Evolutionary conservation across 768 basidiomycete species (phyloP).

Genomic region (Amanita molliuscula): DNA sequence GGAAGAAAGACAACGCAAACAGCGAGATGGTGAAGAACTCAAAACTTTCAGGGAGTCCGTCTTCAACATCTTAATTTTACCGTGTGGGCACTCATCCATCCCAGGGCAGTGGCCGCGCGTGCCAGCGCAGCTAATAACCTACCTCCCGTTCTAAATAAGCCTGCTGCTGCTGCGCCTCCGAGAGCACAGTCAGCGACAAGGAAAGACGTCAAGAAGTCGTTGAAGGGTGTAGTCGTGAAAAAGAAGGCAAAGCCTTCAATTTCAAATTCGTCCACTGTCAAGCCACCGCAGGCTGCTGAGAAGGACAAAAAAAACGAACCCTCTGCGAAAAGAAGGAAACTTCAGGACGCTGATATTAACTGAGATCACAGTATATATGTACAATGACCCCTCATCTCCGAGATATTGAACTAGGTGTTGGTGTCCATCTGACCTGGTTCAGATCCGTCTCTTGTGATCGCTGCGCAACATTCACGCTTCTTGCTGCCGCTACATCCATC

Average conservation of each 20-base stretch:
- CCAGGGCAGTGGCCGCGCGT: slow-evolving; percentile 60
- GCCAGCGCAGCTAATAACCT: slow-evolving; percentile 36
- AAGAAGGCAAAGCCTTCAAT: slow-evolving; percentile 46
- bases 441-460: slow-evolving; percentile 50
- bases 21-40: slow-evolving; percentile 72
- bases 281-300: slow-evolving; percentile 11
- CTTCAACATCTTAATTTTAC: slow-evolving; percentile 1
- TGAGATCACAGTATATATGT: not conserved
- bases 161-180: slow-evolving; percentile 22
- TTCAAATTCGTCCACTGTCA: slow-evolving; percentile 7
- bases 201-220: slow-evolving; percentile 54
- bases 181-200: slow-evolving; percentile 28
- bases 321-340: slow-evolving; percentile 8
- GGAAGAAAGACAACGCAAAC: slow-evolving; percentile 66
- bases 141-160: slow-evolving; percentile 25
- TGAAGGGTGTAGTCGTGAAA: slow-evolving; percentile 78
- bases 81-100: slow-evolving; percentile 4
- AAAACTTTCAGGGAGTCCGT: slow-evolving; percentile 68
- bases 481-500: slow-evolving; percentile 48
- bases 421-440: slow-evolving; percentile 67
- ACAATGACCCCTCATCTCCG: slow-evolving; percentile 19
- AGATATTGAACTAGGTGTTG: slow-evolving; percentile 42
- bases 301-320: slow-evolving; percentile 10
- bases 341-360: not conserved
- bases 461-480: slow-evolving; percentile 48